Percentiles rank a stretch among this genome's conserved stretches.
phyloP scores from a whole-genome alignment of 352 stramenopile genomes.

The Globisporangium viniferum region DNA sequence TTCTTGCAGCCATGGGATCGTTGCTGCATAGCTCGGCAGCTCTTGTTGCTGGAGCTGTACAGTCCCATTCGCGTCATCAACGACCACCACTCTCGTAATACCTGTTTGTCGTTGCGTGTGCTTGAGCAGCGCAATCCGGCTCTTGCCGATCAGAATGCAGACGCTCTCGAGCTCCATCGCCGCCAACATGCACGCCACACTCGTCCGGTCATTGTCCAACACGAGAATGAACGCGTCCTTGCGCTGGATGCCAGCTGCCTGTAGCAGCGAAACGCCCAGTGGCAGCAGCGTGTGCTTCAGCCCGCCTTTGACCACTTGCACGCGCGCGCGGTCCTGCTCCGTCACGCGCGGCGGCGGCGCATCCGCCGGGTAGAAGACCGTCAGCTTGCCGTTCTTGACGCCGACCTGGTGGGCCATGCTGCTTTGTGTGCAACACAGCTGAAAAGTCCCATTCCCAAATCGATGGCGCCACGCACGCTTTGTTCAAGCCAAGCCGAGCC shows the following conservation, averaged over 20 bases:
- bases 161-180: conserved; percentile 64
- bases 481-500: not conserved
- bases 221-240: conserved; percentile 64
- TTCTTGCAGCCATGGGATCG: conserved; percentile 34
- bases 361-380: conserved; percentile 35
- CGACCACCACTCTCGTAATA: conserved; percentile 52
- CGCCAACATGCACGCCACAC: conserved; percentile 67
- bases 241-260: conserved; percentile 25
- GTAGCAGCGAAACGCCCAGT: conserved; percentile 43
- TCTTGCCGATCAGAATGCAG: conserved; percentile 47
- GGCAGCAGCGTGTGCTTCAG: conserved; percentile 44
- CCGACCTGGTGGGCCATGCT: conserved; percentile 35
- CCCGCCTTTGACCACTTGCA: conserved; percentile 43
- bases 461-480: not conserved
- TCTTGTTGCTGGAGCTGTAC: conserved; percentile 21
- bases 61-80: conserved; percentile 29
- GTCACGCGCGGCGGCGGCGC: conserved; percentile 8
- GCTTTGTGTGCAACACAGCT: not conserved
- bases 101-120: conserved; percentile 56
- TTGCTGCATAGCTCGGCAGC: not conserved
- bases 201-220: conserved; percentile 68
- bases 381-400: conserved; percentile 58
- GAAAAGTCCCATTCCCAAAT: not conserved
- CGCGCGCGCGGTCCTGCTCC: conserved; percentile 14
- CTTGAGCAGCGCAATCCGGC: conserved; percentile 43